Base-by-base conservation (phyloP, 225 moss, liverwort and hornwort genomes). In the Neckera pumila region DNA sequence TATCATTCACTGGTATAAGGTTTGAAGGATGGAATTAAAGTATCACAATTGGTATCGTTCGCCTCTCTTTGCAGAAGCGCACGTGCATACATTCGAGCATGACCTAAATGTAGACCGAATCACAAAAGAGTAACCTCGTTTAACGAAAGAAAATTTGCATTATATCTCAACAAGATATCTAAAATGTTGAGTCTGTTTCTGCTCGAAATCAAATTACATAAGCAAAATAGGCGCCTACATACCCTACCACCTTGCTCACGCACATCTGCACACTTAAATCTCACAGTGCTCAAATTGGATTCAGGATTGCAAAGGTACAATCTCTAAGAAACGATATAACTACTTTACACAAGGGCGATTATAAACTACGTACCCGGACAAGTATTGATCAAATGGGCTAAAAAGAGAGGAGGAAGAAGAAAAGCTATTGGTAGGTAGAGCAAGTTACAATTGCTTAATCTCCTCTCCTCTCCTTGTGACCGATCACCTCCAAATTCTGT, bases 271-370 rank as follows among this genome's bases (percentile, higher is more conserved):
- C 87, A 82, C 66, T 90, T 43, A 78, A 85, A 85, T 77, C 81
- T 72, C 90, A 77, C 80, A 84, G 56, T 69, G 89, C 75, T 83
- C 90, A 84, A 87, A 87, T 87, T 90, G 81, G 85, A 63, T 88
- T 88, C 90, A 88, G 81, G 85, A 86, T 86, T 89, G 82, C 53
- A 64, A 56, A 80, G 69, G n/a, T 75, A 89, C 89, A 85, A 85
- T 85, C 65, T 59, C 92, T 78, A 89, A 75, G 83, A 69, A 89
- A 89, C 76, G 73, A 89, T 83, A 79, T 85, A 90, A 61, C 87
- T 87, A 91, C 82, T 92, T 89, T 90, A 93, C 91, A 92, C 84
- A 42, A 85, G 89, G 87, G 81, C 34, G 69, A 81, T 76, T 31
- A 70, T 56, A 65, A 83, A 75, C 83, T 49, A 83, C 79, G 83